Evolutionary conservation across 306 rosid species (phyloP).

Genomic region (Vachellia pachyceras): DNA sequence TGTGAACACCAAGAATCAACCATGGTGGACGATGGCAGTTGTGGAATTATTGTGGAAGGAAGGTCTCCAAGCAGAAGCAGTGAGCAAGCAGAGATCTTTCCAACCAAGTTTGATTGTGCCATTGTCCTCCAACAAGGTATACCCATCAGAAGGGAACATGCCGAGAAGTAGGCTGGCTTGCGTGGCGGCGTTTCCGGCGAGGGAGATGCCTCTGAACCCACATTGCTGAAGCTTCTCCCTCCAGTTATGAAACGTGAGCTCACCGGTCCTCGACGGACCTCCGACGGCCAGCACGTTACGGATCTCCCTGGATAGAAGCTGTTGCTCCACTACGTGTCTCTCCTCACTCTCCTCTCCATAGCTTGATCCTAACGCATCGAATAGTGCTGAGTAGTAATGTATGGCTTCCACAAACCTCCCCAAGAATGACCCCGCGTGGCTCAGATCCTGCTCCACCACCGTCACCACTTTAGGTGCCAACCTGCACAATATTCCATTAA

Average conservation of each 20-base stretch:
- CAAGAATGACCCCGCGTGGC: conserved; percentile 89
- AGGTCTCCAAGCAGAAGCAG: conserved; percentile 99
- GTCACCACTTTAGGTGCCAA: conserved; percentile 97
- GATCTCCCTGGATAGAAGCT: conserved; percentile 85
- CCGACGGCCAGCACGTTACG: conserved; percentile 88
- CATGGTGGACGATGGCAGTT: conserved; percentile 43
- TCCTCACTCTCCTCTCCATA: conserved; percentile 97
- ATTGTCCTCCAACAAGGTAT: conserved; percentile 93
- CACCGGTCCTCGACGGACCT: conserved; percentile 90
- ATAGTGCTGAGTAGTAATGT: conserved; percentile 95
- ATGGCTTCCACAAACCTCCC: conserved; percentile 98
- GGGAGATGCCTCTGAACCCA: conserved; percentile 83
- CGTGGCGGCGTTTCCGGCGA: conserved; percentile 96
- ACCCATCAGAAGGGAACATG: conserved; percentile 96
- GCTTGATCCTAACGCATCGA: conserved; percentile 92
- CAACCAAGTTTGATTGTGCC: conserved; percentile 96
- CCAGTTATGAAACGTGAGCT: conserved; percentile 89
- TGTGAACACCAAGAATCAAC: not conserved
- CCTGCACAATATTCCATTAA: conserved; percentile 43
- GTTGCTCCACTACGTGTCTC: conserved; percentile 96
- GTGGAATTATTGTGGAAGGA: conserved; percentile 49
- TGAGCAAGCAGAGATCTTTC: conserved; percentile 97
- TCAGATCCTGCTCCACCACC: conserved; percentile 92
- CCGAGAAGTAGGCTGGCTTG: conserved; percentile 90
- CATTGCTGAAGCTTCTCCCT: conserved; percentile 88